phyloP scores from a whole-genome alignment of 345 rosid species.

The Moricandia arvensis region DNA sequence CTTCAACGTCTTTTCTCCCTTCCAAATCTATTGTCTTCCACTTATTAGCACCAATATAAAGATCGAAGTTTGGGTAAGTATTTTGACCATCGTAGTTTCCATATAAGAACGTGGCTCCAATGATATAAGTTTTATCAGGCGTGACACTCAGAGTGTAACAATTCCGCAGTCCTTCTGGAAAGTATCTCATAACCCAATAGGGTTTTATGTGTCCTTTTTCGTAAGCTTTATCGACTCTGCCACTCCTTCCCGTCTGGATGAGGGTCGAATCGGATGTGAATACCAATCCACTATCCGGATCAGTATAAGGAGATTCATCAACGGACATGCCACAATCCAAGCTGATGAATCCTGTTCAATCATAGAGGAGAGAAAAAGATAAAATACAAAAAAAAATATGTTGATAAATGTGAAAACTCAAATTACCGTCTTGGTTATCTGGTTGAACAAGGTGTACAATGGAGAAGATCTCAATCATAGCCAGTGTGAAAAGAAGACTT shows the following conservation, averaged over 20 bases:
- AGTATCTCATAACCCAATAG: conserved; percentile 17
- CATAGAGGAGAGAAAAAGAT: not conserved
- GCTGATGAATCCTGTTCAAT: conserved; percentile 38
- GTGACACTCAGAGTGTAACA: conserved; percentile 33
- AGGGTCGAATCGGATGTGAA: conserved; percentile 29
- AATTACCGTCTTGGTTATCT: not conserved
- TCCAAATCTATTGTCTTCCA: conserved; percentile 28
- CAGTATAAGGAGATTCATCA: conserved; percentile 10
- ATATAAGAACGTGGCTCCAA: conserved; percentile 30
- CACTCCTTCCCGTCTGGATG: conserved; percentile 27
- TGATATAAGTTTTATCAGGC: conserved; percentile 26
- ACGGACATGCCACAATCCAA: conserved; percentile 37
- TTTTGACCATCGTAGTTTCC: conserved; percentile 43
- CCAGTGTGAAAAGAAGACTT: not conserved
- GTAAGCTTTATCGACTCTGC: not conserved
- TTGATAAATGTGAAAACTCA: not conserved
- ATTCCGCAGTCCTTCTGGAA: conserved; percentile 38
- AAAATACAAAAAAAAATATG: too few species aligned
- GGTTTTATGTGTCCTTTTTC: not conserved
- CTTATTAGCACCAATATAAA: conserved; percentile 38
- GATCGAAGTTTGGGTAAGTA: conserved; percentile 31
- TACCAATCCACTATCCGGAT: not conserved
- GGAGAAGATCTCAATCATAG: not conserved
- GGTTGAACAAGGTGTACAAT: conserved; percentile 2
- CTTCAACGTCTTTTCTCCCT: not conserved